A percentile compares a stretch with the other conserved stretches of the same genome.
Evolutionary conservation across 345 rosid species (phyloP).

Genomic region (Noccaea bulbosa): DNA sequence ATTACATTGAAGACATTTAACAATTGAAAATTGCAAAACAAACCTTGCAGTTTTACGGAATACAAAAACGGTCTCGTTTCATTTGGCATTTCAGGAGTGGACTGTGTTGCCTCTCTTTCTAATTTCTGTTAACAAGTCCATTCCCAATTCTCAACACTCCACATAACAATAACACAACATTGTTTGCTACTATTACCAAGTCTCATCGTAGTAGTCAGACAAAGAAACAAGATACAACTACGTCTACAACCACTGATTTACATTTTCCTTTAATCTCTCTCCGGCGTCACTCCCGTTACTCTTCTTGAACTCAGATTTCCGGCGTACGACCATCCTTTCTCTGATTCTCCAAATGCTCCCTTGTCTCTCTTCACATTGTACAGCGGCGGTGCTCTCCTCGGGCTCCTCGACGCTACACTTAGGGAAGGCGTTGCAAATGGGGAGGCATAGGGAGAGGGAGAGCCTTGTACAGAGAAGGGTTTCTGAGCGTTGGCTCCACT

Average conservation of each 20-base stretch:
- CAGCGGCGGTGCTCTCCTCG: constrained; percentile 53
- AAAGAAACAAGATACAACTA: constrained; percentile 29
- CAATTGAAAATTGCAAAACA: too few relatives aligned
- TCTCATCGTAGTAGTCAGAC: constrained; percentile 23
- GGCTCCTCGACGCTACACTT: constrained; percentile 62
- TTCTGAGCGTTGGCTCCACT: constrained; percentile 72
- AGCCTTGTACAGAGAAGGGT: constrained; percentile 68
- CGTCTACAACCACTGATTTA: constrained; percentile 30
- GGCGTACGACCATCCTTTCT: constrained; percentile 76
- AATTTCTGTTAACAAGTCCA: constrained; percentile 12
- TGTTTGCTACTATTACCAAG: constrained; percentile 30
- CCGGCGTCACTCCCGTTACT: constrained; percentile 75
- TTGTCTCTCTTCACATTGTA: constrained; percentile 50
- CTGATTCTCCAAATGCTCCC: constrained; percentile 45
- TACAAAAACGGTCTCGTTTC: too few relatives aligned
- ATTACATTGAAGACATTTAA: too few relatives aligned
- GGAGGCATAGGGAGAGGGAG: constrained; percentile 71
- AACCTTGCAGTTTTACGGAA: too few relatives aligned
- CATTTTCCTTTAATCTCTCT: constrained; percentile 69
- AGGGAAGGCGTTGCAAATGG: constrained; percentile 78
- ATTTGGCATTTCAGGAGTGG: too few relatives aligned
- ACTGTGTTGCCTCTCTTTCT: background rate
- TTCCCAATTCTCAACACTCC: constrained; percentile 1
- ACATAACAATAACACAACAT: constrained; percentile 1
- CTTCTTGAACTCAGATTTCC: constrained; percentile 73